phyloP scores from a whole-genome alignment of 2,329 filamentous ascomycete genomes.

The Ophiostoma pallidulum region DNA sequence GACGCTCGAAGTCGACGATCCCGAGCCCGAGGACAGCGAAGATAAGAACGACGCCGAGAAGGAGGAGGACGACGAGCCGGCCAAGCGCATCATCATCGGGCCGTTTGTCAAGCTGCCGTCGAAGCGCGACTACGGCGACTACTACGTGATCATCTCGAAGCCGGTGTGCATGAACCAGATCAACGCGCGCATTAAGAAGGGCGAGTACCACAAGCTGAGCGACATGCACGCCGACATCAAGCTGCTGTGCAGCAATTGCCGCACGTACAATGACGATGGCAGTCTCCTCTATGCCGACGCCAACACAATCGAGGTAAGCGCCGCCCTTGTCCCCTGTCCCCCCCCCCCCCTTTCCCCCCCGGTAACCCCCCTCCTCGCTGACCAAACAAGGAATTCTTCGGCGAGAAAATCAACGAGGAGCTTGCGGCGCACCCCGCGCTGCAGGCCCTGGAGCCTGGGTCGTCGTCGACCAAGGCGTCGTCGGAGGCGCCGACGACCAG shows the following conservation, averaged over 20 bases:
- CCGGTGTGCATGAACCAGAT: slow-evolving; percentile 97
- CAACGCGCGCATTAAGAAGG: slow-evolving; percentile 88
- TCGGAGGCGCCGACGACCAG: slow-evolving; percentile 32
- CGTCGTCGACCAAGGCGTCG: slow-evolving; percentile 25
- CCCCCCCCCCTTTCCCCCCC: not conserved
- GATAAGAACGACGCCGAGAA: slow-evolving; percentile 29
- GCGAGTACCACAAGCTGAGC: slow-evolving; percentile 74
- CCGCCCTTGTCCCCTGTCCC: too few relatives aligned
- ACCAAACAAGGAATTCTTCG: slow-evolving; percentile 45
- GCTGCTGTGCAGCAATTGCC: slow-evolving; percentile 79
- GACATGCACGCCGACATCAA: slow-evolving; percentile 77
- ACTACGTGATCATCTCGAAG: slow-evolving; percentile 84
- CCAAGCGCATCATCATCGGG: slow-evolving; percentile 75
- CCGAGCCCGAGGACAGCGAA: slow-evolving; percentile 46
- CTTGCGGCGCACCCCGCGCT: slow-evolving; percentile 19
- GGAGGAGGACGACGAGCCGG: slow-evolving; percentile 47
- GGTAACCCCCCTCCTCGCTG: not conserved
- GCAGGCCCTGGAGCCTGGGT: slow-evolving; percentile 19
- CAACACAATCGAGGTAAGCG: slow-evolving; percentile 80
- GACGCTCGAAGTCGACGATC: slow-evolving; percentile 70
- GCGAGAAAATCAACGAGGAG: slow-evolving; percentile 37
- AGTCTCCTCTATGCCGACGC: slow-evolving; percentile 89
- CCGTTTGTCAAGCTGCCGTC: slow-evolving; percentile 88
- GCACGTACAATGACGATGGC: slow-evolving; percentile 93
- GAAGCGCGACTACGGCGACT: slow-evolving; percentile 84